Percentiles rank a stretch among this genome's conserved stretches.
Conservation (phyloP, 2,329 filamentous ascomycete genomes). For the Clonostachys chloroleuca region DNA sequence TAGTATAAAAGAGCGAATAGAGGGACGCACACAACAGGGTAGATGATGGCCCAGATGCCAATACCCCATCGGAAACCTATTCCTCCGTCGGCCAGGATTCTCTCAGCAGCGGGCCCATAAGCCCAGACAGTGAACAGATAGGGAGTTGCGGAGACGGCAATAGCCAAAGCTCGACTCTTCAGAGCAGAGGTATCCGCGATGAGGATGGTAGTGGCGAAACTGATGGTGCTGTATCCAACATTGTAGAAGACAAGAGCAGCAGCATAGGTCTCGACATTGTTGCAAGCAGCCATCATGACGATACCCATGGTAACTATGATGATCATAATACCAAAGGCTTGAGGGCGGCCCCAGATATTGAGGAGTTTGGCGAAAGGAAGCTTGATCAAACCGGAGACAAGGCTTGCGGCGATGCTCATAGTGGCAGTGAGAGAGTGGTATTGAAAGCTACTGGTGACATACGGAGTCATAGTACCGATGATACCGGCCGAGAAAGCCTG, state of each 20-base stretch:
- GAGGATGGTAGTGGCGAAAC: constrained; percentile 60
- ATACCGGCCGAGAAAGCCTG: constrained; percentile 42
- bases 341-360: constrained; percentile 58
- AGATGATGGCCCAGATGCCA: constrained; percentile 55
- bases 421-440: constrained; percentile 49
- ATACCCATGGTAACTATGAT: constrained; percentile 40
- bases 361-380: constrained; percentile 59
- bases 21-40: constrained; percentile 48
- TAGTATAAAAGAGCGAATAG: constrained; percentile 47
- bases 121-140: constrained; percentile 41
- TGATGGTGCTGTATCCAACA: constrained; percentile 54
- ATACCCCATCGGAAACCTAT: constrained; percentile 38
- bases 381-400: constrained; percentile 54
- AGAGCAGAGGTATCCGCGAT: constrained; percentile 55
- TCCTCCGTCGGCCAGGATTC: constrained; percentile 20
- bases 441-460: constrained; percentile 43
- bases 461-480: constrained; percentile 33
- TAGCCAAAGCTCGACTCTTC: constrained; percentile 28
- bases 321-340: constrained; percentile 52
- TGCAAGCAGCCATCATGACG: constrained; percentile 57
- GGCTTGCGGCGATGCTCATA: constrained; percentile 46
- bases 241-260: constrained; percentile 59
- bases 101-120: constrained; percentile 24
- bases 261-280: constrained; percentile 34
- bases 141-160: constrained; percentile 31